Percentiles rank a stretch among this genome's conserved stretches.
phyloP scores from a whole-genome alignment of 2,329 filamentous ascomycete genomes.

The Paracoccidioides brasiliensis region DNA sequence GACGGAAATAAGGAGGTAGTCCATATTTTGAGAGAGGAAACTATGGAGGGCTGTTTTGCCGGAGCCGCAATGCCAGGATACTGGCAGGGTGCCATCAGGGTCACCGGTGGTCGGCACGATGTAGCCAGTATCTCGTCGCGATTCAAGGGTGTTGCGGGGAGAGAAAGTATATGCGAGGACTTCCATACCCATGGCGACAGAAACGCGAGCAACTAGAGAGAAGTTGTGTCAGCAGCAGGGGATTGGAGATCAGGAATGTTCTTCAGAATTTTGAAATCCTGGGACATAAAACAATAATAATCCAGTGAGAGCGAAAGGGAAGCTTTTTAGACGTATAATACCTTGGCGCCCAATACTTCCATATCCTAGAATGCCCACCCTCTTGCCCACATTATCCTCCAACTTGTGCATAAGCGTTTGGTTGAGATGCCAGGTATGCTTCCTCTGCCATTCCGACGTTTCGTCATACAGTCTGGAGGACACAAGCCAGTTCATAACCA shows the following conservation, averaged over 20 bases:
- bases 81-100: slow-evolving; percentile 41
- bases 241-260: neutral
- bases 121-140: slow-evolving; percentile 51
- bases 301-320: neutral
- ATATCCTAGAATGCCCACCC: slow-evolving; percentile 49
- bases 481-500: slow-evolving; percentile 48
- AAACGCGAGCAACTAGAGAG: slow-evolving; percentile 40
- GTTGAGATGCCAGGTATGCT: slow-evolving; percentile 39
- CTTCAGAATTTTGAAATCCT: neutral
- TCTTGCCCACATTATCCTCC: slow-evolving; percentile 44
- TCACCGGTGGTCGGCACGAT: slow-evolving; percentile 55
- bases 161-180: slow-evolving; percentile 31
- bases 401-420: slow-evolving; percentile 22
- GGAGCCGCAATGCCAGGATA: slow-evolving; percentile 44
- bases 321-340: slow-evolving; percentile 13
- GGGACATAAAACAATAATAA: neutral
- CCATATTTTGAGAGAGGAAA: slow-evolving; percentile 44
- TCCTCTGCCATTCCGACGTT: slow-evolving; percentile 46
- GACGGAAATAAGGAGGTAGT: slow-evolving; percentile 44
- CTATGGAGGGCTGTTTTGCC: slow-evolving; percentile 39
- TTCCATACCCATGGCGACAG: slow-evolving; percentile 53
- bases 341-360: slow-evolving; percentile 50
- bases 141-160: slow-evolving; percentile 53
- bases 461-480: slow-evolving; percentile 41
- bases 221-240: neutral